A percentile compares a stretch with the other conserved stretches of the same genome.
phyloP scores from a whole-genome alignment of 2,329 filamentous ascomycete species.

The Teratosphaeria destructans region DNA sequence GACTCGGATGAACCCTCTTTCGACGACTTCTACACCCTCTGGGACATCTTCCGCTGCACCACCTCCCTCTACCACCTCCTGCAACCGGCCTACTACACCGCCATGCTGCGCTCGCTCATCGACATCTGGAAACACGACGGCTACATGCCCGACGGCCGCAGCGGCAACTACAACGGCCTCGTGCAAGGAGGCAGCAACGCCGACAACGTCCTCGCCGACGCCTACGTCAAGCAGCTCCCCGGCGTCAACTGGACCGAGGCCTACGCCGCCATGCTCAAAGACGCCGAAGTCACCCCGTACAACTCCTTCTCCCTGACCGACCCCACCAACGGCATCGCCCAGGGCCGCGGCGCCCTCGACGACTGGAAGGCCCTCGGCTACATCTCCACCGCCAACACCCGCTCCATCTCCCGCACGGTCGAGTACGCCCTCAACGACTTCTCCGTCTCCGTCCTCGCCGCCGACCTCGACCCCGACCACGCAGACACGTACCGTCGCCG shows the following conservation, averaged over 20 bases:
- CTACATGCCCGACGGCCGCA: constrained; percentile 26
- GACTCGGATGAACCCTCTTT: constrained; percentile 56
- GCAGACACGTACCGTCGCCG: constrained; percentile 29
- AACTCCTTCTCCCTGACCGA: constrained; percentile 18
- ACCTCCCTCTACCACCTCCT: constrained; percentile 56
- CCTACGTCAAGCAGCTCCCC: constrained; percentile 24
- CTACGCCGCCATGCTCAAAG: constrained; percentile 25
- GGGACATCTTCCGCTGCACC: constrained; percentile 55
- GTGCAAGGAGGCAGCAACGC: constrained; percentile 27
- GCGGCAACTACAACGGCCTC: constrained; percentile 25
- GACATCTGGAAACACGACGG: constrained; percentile 47
- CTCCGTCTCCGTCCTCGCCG: constrained; percentile 20
- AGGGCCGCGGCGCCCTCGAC: constrained; percentile 32
- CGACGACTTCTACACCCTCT: constrained; percentile 61
- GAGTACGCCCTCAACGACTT: constrained; percentile 37
- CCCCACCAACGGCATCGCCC: constrained; percentile 28
- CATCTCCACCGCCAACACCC: constrained; percentile 26
- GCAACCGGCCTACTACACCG: constrained; percentile 52
- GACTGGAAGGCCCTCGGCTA: constrained; percentile 36
- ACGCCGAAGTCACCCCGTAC: constrained; percentile 21
- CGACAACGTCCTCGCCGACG: constrained; percentile 27
- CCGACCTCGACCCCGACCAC: constrained; percentile 21
- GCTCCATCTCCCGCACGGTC: constrained; percentile 31
- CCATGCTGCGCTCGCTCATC: constrained; percentile 56
- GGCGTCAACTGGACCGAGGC: constrained; percentile 25